Base-by-base conservation (phyloP, 2,329 filamentous ascomycete species). In the Calonectria fujianensis region DNA sequence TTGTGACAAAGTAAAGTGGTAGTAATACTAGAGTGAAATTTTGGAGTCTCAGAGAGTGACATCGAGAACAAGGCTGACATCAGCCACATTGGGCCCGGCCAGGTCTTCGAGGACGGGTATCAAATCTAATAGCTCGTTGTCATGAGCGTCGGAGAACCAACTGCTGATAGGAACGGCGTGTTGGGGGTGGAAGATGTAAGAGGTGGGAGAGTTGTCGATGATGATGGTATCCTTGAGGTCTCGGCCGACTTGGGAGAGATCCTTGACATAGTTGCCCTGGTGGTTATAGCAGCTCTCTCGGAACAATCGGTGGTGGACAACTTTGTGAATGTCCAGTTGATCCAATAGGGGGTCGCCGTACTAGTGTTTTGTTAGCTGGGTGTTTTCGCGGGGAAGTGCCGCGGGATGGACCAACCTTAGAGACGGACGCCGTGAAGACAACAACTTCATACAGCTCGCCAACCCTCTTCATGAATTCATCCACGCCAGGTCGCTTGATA, bases 81-180 rank as follows among this genome's bases (percentile, higher is more conserved):
- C 97, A 86, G 94, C 92, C 76, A 99, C 97, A 84, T 96, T 94
- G 74, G 93, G 86, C 79, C 94, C 94, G 76, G 97, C 96, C 83
- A 99, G 90, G 86, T 99, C 97, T 90, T 99, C 97, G 79, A 99
- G 95, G 81, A 99, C 97, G 69, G 97, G 97, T 85, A 99, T 98
- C 81, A 99, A 89, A 85, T 99, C 97, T 82, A 99, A 90, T 76
- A 99, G 91, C 90, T 99, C 97, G 87, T 99, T 99, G 88, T 99
- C 97, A 86, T 99, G 97, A 76, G 97, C 97, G 87, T 99, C 97
- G 79, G 96, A 98, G 88, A 99, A 99, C 97, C 97, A 99, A 90
- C 96, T 98, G 91, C 96, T 98, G 88, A 99, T 99, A 32, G 97
- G 97, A 65, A 99, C 96, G 75, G 97, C 97, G 85, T 99, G 97